phyloP scores from a whole-genome alignment of 768 basidiomycete genomes.

The Steccherinum ochraceum region DNA sequence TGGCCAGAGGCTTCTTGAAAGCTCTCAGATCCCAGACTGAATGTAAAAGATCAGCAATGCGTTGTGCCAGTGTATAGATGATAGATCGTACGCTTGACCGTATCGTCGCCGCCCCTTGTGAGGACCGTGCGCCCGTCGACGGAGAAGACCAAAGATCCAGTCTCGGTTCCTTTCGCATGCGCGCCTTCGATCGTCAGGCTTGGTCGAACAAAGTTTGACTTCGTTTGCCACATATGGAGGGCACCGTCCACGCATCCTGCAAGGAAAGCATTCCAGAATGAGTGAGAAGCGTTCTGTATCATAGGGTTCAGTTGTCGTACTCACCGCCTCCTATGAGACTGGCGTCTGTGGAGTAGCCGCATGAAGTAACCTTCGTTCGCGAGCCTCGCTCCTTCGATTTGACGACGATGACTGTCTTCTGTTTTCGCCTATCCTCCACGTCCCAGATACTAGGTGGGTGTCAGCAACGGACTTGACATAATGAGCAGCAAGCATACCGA shows the following conservation, averaged over 20 bases:
- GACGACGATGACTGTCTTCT: constrained; percentile 93
- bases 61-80: too few relatives aligned
- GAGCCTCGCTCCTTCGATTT: constrained; percentile 95
- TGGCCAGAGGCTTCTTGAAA: constrained; percentile 83
- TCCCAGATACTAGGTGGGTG: constrained; percentile 80
- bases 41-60: background rate
- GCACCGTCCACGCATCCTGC: constrained; percentile 88
- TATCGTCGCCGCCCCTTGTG: constrained; percentile 91
- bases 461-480: background rate
- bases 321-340: constrained; percentile 82
- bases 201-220: constrained; percentile 89
- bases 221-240: constrained; percentile 88
- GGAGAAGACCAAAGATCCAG: constrained; percentile 82
- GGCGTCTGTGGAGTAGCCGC: constrained; percentile 88
- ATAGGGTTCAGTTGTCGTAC: constrained; percentile 24
- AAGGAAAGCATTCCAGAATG: constrained; percentile 2
- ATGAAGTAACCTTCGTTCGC: constrained; percentile 84
- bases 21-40: constrained; percentile 94
- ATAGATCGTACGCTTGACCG: constrained; percentile 76
- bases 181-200: constrained; percentile 83
- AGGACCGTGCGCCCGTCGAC: constrained; percentile 81
- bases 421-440: constrained; percentile 84
- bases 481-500: constrained; percentile 40
- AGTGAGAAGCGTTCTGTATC: background rate
- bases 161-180: constrained; percentile 81